These are phyloP conservation scores for Coniochaeta hoffmannii DNA, from an alignment of 2,329 filamentous ascomycete species.

Conservation along the genomic window DNA sequence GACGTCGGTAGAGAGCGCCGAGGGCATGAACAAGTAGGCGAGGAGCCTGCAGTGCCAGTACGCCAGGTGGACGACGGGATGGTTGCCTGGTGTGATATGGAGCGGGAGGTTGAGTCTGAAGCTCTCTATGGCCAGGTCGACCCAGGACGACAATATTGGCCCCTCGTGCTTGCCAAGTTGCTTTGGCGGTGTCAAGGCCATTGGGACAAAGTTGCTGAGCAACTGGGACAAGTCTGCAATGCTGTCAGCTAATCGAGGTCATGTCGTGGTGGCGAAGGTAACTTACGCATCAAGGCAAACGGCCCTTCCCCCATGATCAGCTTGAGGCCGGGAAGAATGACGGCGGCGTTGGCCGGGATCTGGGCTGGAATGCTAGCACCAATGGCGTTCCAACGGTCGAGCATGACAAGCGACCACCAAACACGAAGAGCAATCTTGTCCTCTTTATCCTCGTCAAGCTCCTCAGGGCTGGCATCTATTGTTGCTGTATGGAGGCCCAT, in stretches of 20 bases:
- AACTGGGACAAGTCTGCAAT: conserved; percentile 16
- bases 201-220: conserved; percentile 40
- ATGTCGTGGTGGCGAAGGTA: background rate
- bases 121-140: conserved; percentile 54
- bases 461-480: conserved; percentile 27
- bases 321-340: conserved; percentile 52
- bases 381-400: conserved; percentile 69
- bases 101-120: conserved; percentile 58
- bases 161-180: conserved; percentile 32
- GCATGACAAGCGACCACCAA: conserved; percentile 65
- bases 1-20: conserved; percentile 47
- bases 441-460: conserved; percentile 50
- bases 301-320: conserved; percentile 53
- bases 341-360: conserved; percentile 54
- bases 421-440: conserved; percentile 55
- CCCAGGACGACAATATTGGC: conserved; percentile 38
- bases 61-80: conserved; percentile 54
- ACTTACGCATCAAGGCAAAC: conserved; percentile 60
- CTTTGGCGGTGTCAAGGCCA: conserved; percentile 34
- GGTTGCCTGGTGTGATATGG: conserved; percentile 41
- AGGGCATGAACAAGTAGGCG: conserved; percentile 51
- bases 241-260: background rate
- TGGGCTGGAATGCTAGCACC: conserved; percentile 55
- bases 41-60: conserved; percentile 66
- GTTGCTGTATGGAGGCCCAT: conserved; percentile 50